Conservation (phyloP, 192 early-diverging fungal species). For the Chytriomyces confervae region DNA sequence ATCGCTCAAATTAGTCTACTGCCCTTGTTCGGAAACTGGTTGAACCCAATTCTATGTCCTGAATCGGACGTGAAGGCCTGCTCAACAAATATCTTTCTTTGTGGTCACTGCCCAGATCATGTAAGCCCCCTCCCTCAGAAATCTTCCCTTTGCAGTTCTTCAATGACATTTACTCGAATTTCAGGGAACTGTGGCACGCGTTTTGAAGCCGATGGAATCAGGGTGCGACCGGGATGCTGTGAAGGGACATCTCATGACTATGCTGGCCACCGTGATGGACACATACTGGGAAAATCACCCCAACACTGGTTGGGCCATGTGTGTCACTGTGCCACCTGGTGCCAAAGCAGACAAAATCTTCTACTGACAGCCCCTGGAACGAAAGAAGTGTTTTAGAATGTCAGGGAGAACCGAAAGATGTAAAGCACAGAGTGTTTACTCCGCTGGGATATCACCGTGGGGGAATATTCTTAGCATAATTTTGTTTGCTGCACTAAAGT, state of each 20-base stretch:
- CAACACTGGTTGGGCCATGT: slow-evolving; percentile 20
- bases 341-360: neutral
- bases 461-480: too few relatives aligned
- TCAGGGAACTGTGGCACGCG: slow-evolving; percentile 14
- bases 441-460: too few relatives aligned
- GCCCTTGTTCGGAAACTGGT: slow-evolving; percentile 22
- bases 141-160: neutral
- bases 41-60: slow-evolving; percentile 15
- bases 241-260: slow-evolving; percentile 2
- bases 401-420: too few relatives aligned
- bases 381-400: too few relatives aligned
- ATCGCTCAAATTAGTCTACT: slow-evolving; percentile 5
- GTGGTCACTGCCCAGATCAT: slow-evolving; percentile 4
- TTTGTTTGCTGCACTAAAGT: too few relatives aligned
- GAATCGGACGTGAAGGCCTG: slow-evolving; percentile 3
- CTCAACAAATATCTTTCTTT: slow-evolving; percentile 13
- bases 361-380: neutral
- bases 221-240: slow-evolving; percentile 3
- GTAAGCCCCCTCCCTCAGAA: neutral
- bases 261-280: neutral
- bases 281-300: slow-evolving; percentile 18
- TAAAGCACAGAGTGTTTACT: too few relatives aligned
- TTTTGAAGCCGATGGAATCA: slow-evolving; percentile 23
- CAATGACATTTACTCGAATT: neutral
- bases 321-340: slow-evolving; percentile 20